A percentile compares a stretch with the other conserved stretches of the same genome.
These are phyloP conservation scores for Talaromyces stipitatus DNA, from an alignment of 495 filamentous ascomycete genomes.

Conservation along the genomic window DNA sequence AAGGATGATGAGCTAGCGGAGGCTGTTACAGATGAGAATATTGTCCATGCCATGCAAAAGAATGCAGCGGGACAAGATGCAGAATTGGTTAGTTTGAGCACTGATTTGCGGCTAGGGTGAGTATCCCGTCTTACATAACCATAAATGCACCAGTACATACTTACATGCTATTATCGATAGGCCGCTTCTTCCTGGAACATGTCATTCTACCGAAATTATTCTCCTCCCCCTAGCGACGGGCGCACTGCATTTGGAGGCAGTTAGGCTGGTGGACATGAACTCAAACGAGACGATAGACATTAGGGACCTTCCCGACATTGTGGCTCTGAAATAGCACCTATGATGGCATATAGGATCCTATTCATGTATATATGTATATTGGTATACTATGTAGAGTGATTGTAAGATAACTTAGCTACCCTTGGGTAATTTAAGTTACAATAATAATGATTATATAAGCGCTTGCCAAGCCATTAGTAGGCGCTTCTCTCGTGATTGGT, in stretches of 20 bases:
- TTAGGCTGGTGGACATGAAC: conserved; percentile 74
- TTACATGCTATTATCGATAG: conserved; percentile 25
- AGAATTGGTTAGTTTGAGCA: conserved; percentile 73
- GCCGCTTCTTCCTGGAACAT: conserved; percentile 66
- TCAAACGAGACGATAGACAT: conserved; percentile 79
- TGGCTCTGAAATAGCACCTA: conserved; percentile 41
- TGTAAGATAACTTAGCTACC: neutral
- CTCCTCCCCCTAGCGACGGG: conserved; percentile 73
- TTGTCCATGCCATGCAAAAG: conserved; percentile 76
- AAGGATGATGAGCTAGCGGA: conserved; percentile 54
- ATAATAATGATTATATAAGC: too few species aligned
- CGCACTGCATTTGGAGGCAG: conserved; percentile 66
- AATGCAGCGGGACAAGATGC: conserved; percentile 61
- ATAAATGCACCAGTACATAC: neutral
- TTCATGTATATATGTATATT: neutral
- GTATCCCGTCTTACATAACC: conserved; percentile 13
- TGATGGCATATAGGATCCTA: neutral
- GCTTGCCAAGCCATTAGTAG: neutral
- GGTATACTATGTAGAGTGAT: neutral
- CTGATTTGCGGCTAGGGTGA: conserved; percentile 76
- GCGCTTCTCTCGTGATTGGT: neutral
- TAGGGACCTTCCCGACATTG: conserved; percentile 66
- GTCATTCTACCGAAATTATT: conserved; percentile 69
- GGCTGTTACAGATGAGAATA: conserved; percentile 76
- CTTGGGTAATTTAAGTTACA: too few species aligned